Base-by-base conservation (phyloP, 495 filamentous ascomycete species). In the Aspergillus bertholletiae region DNA sequence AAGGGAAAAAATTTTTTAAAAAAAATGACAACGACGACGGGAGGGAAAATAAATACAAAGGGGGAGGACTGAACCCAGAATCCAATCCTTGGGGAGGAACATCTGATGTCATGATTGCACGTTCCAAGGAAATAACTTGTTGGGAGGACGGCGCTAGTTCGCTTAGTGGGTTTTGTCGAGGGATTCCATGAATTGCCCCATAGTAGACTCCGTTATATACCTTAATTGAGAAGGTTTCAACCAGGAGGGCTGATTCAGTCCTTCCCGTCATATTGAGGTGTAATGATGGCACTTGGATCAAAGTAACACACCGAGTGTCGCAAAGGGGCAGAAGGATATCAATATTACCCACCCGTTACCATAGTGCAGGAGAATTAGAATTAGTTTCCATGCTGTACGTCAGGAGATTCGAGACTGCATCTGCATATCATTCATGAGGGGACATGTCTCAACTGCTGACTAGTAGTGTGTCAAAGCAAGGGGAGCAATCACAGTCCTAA, bases 71-170 rank as follows among this genome's bases (percentile, higher is more conserved):
- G 17, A 37, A 37, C 13, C 11, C 34, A 15, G 34, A 15, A 37
- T 37, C 34, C 13, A 37, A 37, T 37, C 34, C 34, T n/a, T 15
- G 13, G 13, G 34, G 34, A 37, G 13, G 5, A 7, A 7, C 18
- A 8, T 43, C 39, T 43, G 39, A 43, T 43, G 39, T 43, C 39
- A 43, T 43, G 9, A 43, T 43, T 21, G 18, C 20, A 43, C 11
- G 39, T 43, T 43, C 39, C 39, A 43, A 43, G 39, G 39, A 20
- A 43, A 43, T 43, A 43, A 43, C 39, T 7, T 43, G 39, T 43
- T 43, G 20, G 18, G 20, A 17, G 18, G 2, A 43, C 39, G 7
- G 20, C 39, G 39, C 39, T 43, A 43, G 18, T 2, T 21, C n/a
- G 7, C 20, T 37, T 43, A 8, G 39, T 22, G 18, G 39, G 22